Evolutionary conservation across 106 monocot genomes (phyloP), one percentile per base, ranked within the genome.

Genomic region (Dendrobium huoshanense): DNA sequence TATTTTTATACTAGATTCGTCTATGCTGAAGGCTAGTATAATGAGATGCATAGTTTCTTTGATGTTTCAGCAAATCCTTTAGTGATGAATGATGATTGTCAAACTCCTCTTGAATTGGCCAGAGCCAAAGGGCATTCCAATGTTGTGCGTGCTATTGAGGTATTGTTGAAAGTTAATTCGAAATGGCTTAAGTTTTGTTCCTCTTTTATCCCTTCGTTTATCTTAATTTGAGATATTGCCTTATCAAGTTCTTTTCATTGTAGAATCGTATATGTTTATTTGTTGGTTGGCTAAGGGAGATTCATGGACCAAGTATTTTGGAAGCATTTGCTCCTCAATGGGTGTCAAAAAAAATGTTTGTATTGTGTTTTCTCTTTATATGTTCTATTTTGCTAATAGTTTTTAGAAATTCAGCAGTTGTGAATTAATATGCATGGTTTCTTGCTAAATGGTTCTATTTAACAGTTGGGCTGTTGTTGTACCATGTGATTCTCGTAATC

Each of bases 101-200:
- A 88, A 49, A 99, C 95, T n/a, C 82, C 98, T 20, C 92, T 99
- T 80, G 98, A 99, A 73, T 73, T 95, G 84, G 95, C 98, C 41
- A 92, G 95, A 88, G 82, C 82, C 44, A 99, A 92, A 77, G 88
- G 91, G 16, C 91, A 95, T 79, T 55, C 64, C 10, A 89, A 89
- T 82, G 92, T 99, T 80, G 98, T 99, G 17, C 95, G 95, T 27
- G 80, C 85, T 13, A 99, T 99, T 83, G 98, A 95, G 90, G 98
- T 95, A 37, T 16, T 54, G 15, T 55, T 42, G 9, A 13, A 77
- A 5, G 43, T 41, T 73, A 40, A 41, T 15, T 19, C 20, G 6
- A 29, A 43, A 7, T 47, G 25, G 25, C 51, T 11, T 11, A 49
- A 7, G 3, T 48, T 76, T 48, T 76, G 5, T 20, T 70, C 6